Evolutionary conservation across 169 alveolate species (phyloP), one percentile per base, ranked within the genome.

Genomic region (Cryptosporidium ryanae): DNA sequence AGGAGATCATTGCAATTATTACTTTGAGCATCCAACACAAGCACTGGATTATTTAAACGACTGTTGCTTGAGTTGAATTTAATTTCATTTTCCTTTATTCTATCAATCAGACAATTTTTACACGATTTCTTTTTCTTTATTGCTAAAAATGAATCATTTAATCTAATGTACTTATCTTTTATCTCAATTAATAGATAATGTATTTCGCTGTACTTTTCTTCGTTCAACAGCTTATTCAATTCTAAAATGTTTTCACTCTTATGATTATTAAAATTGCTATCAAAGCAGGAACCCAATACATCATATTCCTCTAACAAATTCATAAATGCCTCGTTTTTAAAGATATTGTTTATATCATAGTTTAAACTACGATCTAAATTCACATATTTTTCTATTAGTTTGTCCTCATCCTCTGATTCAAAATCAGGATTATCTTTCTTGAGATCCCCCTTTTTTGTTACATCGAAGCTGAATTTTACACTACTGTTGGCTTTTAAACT

Each of bases 1-100:
- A 76, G 48, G 17, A 57, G 21, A 18, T 76, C 84, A 43, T 76
- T 76, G 49, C 83, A 50, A 49, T 68, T 68, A 23, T 64, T 64
- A 15, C 46, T 21, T n/a, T 68, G 27, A 27, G 49, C 10, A 68
- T 68, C 83, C n/a, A 23, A 54, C 25, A 64, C 55, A 50, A 68
- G 50, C 31, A 68, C 23, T 0, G 54, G 67, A 68, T 68, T 68
- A 52, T 68, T 68, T 29, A 68, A 54, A 1, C 46, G 8, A 17
- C n/a, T 4, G 52, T 64, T 68, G 18, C 63, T 32, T 49, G 32
- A 52, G 18, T 50, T 32, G n/a, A 68, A 55, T 32, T 68, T 68
- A 32, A 49, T 25, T 31, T 68, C 83, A 54, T 68, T 68, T 15
- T 68, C 44, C 23, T 21, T 68, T 23, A 68, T 68, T 52, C 83